phyloP scores from a whole-genome alignment of 73 alveolate genomes.

The Uronychia binucleata region DNA sequence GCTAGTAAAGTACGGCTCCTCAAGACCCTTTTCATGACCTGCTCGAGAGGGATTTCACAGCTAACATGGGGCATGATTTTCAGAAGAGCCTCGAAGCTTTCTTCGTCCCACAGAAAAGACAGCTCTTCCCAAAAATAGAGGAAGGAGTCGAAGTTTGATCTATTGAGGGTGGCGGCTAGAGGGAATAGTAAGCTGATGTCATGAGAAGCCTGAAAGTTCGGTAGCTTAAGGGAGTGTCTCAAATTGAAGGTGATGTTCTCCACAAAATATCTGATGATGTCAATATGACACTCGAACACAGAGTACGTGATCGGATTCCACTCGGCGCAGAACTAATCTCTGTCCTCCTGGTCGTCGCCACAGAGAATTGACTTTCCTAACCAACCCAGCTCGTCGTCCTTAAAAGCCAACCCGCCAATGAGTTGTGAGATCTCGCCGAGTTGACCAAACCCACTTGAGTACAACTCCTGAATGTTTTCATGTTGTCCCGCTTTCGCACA shows the following conservation, averaged over 20 bases:
- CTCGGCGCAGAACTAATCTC: neutral
- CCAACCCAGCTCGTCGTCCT: neutral
- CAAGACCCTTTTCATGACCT: neutral
- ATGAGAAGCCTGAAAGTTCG: conserved; percentile 14
- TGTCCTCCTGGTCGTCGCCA: neutral
- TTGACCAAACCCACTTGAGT: neutral
- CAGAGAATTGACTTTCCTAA: neutral
- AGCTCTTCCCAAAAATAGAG: conserved; percentile 47
- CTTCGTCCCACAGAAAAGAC: conserved; percentile 40
- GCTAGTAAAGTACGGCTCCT: neutral
- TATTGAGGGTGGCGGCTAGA: neutral
- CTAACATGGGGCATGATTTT: conserved; percentile 5
- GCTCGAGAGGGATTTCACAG: neutral
- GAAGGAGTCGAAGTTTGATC: conserved; percentile 3
- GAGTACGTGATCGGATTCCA: conserved; percentile 51
- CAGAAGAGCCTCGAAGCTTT: conserved; percentile 21
- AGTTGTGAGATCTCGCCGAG: neutral
- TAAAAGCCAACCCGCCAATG: neutral
- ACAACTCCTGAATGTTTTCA: too few relatives aligned
- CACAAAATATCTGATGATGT: conserved; percentile 4
- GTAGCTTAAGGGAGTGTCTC: conserved; percentile 24
- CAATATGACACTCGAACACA: conserved; percentile 14
- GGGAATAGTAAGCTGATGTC: conserved; percentile 29
- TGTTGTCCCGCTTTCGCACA: neutral
- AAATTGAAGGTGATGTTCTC: conserved; percentile 1